phyloP scores from a whole-genome alignment of 768 basidiomycete genomes.

The Lepiota brunneoincarnata region DNA sequence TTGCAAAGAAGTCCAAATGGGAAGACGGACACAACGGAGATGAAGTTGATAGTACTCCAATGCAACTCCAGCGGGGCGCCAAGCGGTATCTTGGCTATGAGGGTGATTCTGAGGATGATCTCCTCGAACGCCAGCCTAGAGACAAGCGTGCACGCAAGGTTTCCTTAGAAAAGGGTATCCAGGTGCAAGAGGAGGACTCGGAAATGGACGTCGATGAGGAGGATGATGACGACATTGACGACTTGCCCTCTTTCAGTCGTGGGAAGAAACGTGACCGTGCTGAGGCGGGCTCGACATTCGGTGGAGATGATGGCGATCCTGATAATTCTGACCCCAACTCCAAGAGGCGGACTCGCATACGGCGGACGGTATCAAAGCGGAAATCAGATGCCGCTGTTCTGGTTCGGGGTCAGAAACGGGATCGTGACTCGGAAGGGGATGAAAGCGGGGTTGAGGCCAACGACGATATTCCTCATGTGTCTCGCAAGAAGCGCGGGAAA shows the following conservation, averaged over 20 bases:
- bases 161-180: conserved; percentile 38
- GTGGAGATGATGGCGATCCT: conserved; percentile 55
- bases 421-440: conserved; percentile 51
- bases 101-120: conserved; percentile 41
- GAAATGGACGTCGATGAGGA: conserved; percentile 42
- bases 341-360: conserved; percentile 50
- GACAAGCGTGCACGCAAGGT: conserved; percentile 60
- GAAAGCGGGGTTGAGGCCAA: conserved; percentile 41
- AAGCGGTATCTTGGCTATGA: conserved; percentile 49
- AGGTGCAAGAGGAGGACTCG: conserved; percentile 39
- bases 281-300: conserved; percentile 71
- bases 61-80: conserved; percentile 33
- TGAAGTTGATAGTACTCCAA: conserved; percentile 6
- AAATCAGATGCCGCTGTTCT: conserved; percentile 41
- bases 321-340: conserved; percentile 38
- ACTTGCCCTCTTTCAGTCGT: conserved; percentile 35
- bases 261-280: conserved; percentile 78
- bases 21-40: neutral
- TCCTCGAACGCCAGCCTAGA: conserved; percentile 31
- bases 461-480: conserved; percentile 22
- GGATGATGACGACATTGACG: conserved; percentile 40
- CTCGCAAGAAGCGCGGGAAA: conserved; percentile 57
- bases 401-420: conserved; percentile 63
- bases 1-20: conserved; percentile 8
- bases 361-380: conserved; percentile 52